These are phyloP conservation scores for Iberis pinnata DNA, from an alignment of 345 rosid species.

Conservation along the genomic window DNA sequence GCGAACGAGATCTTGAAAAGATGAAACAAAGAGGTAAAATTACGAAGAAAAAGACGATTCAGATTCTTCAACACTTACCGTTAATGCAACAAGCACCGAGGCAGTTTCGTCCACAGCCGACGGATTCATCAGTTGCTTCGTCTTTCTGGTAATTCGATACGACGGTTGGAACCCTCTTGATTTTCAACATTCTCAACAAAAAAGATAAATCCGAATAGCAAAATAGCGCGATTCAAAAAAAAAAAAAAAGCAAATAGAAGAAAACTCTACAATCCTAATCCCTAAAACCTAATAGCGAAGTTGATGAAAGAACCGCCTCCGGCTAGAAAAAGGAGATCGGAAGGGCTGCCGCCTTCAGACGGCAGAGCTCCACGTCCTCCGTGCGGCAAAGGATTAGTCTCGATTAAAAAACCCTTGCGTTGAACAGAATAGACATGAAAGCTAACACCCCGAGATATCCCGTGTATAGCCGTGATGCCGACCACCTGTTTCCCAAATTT, in stretches of 20 bases:
- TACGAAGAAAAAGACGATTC: background rate
- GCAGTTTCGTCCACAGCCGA: conserved; percentile 81
- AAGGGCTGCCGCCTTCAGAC: conserved; percentile 99
- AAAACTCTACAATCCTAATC: conserved; percentile 1
- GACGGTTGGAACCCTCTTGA: conserved; percentile 83
- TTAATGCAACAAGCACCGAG: conserved; percentile 59
- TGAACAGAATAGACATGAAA: conserved; percentile 33
- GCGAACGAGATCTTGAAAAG: background rate
- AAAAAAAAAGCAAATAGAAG: background rate
- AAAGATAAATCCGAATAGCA: background rate
- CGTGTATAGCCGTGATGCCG: conserved; percentile 23
- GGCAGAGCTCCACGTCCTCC: conserved; percentile 99
- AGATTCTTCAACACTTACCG: conserved; percentile 33
- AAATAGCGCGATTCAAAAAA: no score
- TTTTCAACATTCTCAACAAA: conserved; percentile 39
- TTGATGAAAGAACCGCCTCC: conserved; percentile 61
- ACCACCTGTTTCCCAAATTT: background rate
- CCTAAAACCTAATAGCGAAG: background rate
- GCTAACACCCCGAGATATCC: conserved; percentile 12
- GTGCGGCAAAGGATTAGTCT: conserved; percentile 93
- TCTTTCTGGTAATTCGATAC: conserved; percentile 81
- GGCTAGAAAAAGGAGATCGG: conserved; percentile 97
- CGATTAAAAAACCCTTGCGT: conserved; percentile 21
- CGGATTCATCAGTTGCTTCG: conserved; percentile 48
- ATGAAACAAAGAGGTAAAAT: background rate